Conservation (phyloP, 1,284 basidiomycete species). For the Coniophora puteana region DNA sequence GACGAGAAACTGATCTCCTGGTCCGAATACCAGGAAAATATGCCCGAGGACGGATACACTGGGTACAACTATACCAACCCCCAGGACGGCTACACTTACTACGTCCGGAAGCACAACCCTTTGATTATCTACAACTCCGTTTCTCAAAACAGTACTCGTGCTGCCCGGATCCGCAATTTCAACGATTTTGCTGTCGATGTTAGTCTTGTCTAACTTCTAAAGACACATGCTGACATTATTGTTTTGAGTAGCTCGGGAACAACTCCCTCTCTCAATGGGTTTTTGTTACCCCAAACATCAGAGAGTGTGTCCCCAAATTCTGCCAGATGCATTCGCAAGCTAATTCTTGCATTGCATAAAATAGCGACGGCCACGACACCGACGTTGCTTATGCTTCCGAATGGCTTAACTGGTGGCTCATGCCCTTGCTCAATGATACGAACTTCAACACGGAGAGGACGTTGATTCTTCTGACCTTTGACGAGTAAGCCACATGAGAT, state of each 20-base stretch:
- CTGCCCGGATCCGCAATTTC: slow-evolving; percentile 58
- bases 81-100: slow-evolving; percentile 41
- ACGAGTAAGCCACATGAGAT: slow-evolving; percentile 23
- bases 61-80: slow-evolving; percentile 45
- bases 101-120: slow-evolving; percentile 62
- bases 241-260: slow-evolving; percentile 24
- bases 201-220: slow-evolving; percentile 13
- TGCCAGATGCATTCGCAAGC: background rate
- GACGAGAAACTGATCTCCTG: slow-evolving; percentile 57
- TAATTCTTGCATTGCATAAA: slow-evolving; percentile 28
- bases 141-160: slow-evolving; percentile 36
- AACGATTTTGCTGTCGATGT: slow-evolving; percentile 57
- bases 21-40: slow-evolving; percentile 56
- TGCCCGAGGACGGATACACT: slow-evolving; percentile 52
- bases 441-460: slow-evolving; percentile 50
- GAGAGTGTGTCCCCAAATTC: slow-evolving; percentile 18
- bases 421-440: slow-evolving; percentile 43
- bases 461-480: slow-evolving; percentile 55
- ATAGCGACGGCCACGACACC: slow-evolving; percentile 49
- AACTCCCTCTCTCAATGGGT: slow-evolving; percentile 55
- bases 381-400: slow-evolving; percentile 42
- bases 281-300: slow-evolving; percentile 65
- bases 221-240: slow-evolving; percentile 1
- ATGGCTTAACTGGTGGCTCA: slow-evolving; percentile 54
- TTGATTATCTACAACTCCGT: slow-evolving; percentile 51